Evolutionary conservation across 140 eudicot species (phyloP), one percentile per base, ranked within the genome.

Genomic region (Anethum foeniculum): DNA sequence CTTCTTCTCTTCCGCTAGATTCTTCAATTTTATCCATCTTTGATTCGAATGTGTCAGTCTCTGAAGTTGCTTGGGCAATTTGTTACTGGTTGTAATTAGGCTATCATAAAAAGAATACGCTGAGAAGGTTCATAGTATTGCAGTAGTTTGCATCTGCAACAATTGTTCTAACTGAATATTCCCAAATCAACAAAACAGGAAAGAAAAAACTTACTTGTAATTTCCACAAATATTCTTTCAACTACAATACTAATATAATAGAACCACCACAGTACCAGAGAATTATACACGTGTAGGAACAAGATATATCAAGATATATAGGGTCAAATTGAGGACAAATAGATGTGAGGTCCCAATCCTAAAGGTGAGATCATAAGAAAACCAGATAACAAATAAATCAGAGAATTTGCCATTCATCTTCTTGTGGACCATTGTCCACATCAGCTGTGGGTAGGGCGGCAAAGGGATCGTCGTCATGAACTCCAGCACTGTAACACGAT

Each of bases 371-470:
- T 75, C 62, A 46, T 6, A 13, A 6, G 5, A 16, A n/a, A 32
- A 46, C 21, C 18, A 23, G 6, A 75, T 8, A 12, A 38, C 28
- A 36, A 19, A 18, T 3, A 6, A 19, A 54, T 93, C 84, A 93
- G 67, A 93, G 97, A 64, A 93, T 88, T 77, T 93, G 97, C 98
- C 98, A 91, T 51, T 93, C 98, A 86, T 93, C 98, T 80, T 90
- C 93, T 69, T 91, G 93, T 28, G 88, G 67, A 77, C 77, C 54
- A 46, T 77, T 87, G 79, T 85, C 96, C 0, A 88, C 84, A 78
- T 85, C 86, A 32, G 77, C 88, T 5, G 74, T 25, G 9, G 85
- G 62, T 28, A 75, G n/a, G 18, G 43, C 81, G 67, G 88, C 86
- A 67, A 83, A 86, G 76, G 86, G 76, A 84, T 86, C 89, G 38